Evolutionary conservation across 2,329 filamentous ascomycete genomes (phyloP).

Genomic region (Rhexocercosporidium sp.): DNA sequence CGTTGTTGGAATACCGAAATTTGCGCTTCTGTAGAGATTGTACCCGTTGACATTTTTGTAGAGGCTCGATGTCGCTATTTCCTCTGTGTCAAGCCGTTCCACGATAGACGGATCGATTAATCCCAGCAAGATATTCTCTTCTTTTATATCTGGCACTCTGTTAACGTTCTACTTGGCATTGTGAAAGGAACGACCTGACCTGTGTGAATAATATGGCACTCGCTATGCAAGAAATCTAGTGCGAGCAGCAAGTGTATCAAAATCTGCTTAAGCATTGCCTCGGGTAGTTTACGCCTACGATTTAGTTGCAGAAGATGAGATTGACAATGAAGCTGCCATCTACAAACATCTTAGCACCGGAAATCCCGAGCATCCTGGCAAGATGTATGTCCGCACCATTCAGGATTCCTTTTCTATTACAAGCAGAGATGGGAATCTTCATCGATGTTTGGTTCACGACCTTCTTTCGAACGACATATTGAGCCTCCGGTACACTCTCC

Average conservation of each 20-base stretch:
- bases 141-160: constrained; percentile 34
- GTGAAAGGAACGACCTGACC: constrained; percentile 51
- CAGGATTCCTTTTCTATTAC: constrained; percentile 33
- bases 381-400: constrained; percentile 29
- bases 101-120: constrained; percentile 33
- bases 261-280: constrained; percentile 84
- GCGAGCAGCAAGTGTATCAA: constrained; percentile 95
- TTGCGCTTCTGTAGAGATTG: constrained; percentile 34
- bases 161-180: constrained; percentile 26
- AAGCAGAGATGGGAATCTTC: constrained; percentile 30
- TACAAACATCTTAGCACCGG: constrained; percentile 35
- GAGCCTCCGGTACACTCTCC: constrained; percentile 25
- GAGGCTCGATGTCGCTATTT: constrained; percentile 29
- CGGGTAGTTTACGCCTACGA: constrained; percentile 24
- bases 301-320: constrained; percentile 35
- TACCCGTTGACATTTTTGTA: constrained; percentile 31
- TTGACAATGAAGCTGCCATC: constrained; percentile 33
- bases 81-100: constrained; percentile 32
- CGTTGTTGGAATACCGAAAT: constrained; percentile 33
- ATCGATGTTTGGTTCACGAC: constrained; percentile 35
- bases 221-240: constrained; percentile 91
- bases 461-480: constrained; percentile 31
- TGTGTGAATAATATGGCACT: constrained; percentile 98
- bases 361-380: constrained; percentile 32
- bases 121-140: constrained; percentile 34